Evolutionary conservation across 331 rosid genomes (phyloP), one percentile per base, ranked within the genome.

Genomic region (Prunus yedoensis): DNA sequence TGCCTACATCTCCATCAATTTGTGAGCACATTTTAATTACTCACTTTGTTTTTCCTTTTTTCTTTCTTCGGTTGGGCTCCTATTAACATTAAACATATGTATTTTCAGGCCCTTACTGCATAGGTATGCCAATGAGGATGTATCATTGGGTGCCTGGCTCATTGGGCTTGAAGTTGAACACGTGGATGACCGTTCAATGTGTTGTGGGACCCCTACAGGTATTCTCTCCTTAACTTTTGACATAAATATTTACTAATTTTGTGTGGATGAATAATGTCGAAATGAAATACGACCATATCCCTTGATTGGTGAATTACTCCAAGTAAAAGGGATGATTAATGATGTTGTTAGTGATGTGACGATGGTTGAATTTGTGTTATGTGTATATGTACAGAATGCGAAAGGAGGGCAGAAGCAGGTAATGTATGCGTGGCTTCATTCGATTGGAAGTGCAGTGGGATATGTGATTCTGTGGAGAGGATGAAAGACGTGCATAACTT

Each of bases 391-490:
- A 41, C 66, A 93, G 99, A 94, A 56, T 94, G 97, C 56, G 90
- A 85, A 53, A 78, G 90, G 96, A 94, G 88, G 77, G 92, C 93
- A 10, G 78, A 77, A 68, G 84, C 83, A 1, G 96, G 99, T 32
- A 94, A 83, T 20, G 66, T 89, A 49, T 94, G 99, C 38, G 97
- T 82, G 88, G 99, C 97, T 0, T 88, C 99, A 8, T 92, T 86
- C 76, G 99, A 94, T 84, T 94, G 99, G 99, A 81, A 89, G n/a
- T 94, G 99, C 81, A 94, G 97, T 78, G 99, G 99, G 2, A 83
- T 94, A 13, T 92, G 97, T 59, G 81, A 89, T 54, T 92, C 99
- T 0, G 96, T 88, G 35, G 96, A 89, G 32, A 89, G 86, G 70
- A 92, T 94, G 97, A 92, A 80, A 57, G 82, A 77, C 8, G 85